Base-by-base conservation (phyloP, 805 yeast species). In the Metschnikowia cerradonensis region DNA sequence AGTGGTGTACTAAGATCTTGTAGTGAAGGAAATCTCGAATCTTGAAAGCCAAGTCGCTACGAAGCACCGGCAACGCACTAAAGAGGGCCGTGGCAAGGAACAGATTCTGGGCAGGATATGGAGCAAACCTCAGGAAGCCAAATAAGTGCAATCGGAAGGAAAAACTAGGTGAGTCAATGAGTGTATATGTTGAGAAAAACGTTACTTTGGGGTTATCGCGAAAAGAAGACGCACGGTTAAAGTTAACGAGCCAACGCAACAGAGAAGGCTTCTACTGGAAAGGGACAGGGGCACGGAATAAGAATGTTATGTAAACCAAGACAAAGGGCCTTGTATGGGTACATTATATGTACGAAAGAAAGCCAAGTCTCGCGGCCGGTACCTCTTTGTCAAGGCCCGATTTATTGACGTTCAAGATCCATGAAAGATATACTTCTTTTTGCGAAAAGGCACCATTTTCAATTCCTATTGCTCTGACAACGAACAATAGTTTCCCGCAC, bases 131-230 rank as follows among this genome's bases (percentile, higher is more conserved):
- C 32, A 11, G 41, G 14, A 22, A 39, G 41, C 13, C 17, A 7
- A 5, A 3, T 8, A 7, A n/a, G 41, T 22, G 19, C 31, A 22
- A 19, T 31, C 41, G n/a, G 19, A n/a, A 39, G 19, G 17, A 23
- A 39, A 39, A 37, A 20, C 15, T 2, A 26, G 36, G 22, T 13
- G 36, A 14, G 36, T 19, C 17, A 19, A 41, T 23, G 32, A 31
- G 31, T 39, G 31, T 39, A 14, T 19, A 42, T 33, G 31, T 20
- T 42, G 45, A 42, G 45, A 42, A 42, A 42, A 42, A 42, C 45
- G 45, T 30, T 20, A 20, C 38, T 39, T 42, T 42, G 45, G 32
- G 37, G 45, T 42, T 26, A 42, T 42, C 38, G 37, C 45, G 45
- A 32, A 41, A 39, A 22, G 34, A 40, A 40, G 43, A 40, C 43